Conservation (phyloP, 2,329 filamentous ascomycete genomes). For the Celoporthe dispersa region DNA sequence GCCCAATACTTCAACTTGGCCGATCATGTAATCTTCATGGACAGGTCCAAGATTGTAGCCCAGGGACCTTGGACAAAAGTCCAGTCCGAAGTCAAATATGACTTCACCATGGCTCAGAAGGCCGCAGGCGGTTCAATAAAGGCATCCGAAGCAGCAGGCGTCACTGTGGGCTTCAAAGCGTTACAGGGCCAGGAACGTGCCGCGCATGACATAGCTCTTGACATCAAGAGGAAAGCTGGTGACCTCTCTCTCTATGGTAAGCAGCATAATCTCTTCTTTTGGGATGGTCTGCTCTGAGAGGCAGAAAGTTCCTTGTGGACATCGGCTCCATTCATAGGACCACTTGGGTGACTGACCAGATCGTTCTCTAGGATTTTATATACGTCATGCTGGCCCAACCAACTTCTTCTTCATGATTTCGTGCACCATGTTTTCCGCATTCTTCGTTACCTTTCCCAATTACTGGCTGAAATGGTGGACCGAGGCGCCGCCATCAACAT, state of each 20-base stretch:
- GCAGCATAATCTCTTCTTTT: not conserved
- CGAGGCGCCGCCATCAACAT: constrained; percentile 33
- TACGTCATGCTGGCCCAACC: constrained; percentile 40
- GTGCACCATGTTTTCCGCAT: constrained; percentile 36
- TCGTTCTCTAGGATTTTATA: constrained; percentile 42
- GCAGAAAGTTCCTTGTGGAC: not conserved
- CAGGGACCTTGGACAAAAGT: constrained; percentile 46
- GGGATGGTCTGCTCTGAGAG: constrained; percentile 27
- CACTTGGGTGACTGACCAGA: constrained; percentile 30
- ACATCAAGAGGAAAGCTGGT: constrained; percentile 3
- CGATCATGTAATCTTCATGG: constrained; percentile 48
- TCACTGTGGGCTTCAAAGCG: not conserved
- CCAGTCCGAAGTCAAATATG: constrained; percentile 26
- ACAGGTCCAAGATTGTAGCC: constrained; percentile 40
- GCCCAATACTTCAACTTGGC: constrained; percentile 44
- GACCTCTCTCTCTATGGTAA: constrained; percentile 1
- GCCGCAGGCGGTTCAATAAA: not conserved
- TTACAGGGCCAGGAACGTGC: constrained; percentile 9
- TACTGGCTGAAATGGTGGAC: constrained; percentile 49
- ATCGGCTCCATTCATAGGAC: not conserved
- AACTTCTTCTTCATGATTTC: constrained; percentile 37
- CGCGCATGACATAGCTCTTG: constrained; percentile 2
- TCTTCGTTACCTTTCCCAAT: constrained; percentile 44
- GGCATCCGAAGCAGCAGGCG: not conserved
- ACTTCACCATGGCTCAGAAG: not conserved